Base-by-base conservation (phyloP, 129 eudicot genomes). In the Rutidosis leptorrhynchoides region DNA sequence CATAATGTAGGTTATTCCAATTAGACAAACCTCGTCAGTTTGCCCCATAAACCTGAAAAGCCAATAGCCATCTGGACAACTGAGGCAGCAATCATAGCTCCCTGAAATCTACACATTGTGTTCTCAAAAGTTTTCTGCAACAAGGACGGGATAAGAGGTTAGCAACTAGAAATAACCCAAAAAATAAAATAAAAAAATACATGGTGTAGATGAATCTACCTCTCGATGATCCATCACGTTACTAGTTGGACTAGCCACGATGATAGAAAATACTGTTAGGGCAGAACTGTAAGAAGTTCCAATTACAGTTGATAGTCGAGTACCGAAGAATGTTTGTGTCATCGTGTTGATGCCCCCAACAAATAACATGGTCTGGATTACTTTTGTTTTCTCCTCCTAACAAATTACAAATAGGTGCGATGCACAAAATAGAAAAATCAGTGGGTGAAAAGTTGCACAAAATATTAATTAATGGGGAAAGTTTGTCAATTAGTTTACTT, bases 341-440 rank as follows among this genome's bases (percentile, higher is more conserved):
- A 85, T 72, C 35, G 98, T 91, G 66, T 91, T 91, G 64, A 91
- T 77, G 62, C 98, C 98, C 79, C 80, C 86, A 65, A 91, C 90
- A 77, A 91, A 91, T 25, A 91, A 83, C 79, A 91, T 72, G 14
- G 98, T 88, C 72, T 91, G 98, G 59, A 87, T 86, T 45, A 91
- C 98, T 75, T 95, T 87, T 78, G 86, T 85, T 75, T 91, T 91
- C 68, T 91, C 98, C 74, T 78, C 88, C 98, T 91, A n/a, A n/a
- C n/a, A n/a, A n/a, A n/a, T n/a, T n/a, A n/a, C n/a, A n/a, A n/a
- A n/a, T n/a, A n/a, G n/a, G n/a, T n/a, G n/a, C n/a, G n/a, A n/a
- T n/a, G n/a, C n/a, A n/a, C n/a, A n/a, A n/a, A n/a, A n/a, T n/a
- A n/a, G n/a, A n/a, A n/a, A n/a, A n/a, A n/a, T n/a, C n/a, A n/a